phyloP scores from a whole-genome alignment of 306 rosid genomes.

The Inga leiocalycina region DNA sequence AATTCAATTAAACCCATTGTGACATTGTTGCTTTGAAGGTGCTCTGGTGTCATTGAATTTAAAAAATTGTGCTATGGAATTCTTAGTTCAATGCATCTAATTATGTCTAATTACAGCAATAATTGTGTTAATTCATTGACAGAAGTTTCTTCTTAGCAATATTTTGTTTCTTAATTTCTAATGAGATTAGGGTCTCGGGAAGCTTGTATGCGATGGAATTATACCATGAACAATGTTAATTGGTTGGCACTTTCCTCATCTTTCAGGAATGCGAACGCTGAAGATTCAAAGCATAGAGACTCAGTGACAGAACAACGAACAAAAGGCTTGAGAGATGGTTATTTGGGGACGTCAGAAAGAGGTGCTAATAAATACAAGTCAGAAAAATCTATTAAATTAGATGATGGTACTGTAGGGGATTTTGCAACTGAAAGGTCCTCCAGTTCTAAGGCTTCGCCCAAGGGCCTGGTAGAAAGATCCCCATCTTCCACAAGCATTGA shows the following conservation, averaged over 20 bases:
- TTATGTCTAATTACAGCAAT: constrained; percentile 10
- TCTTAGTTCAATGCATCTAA: neutral
- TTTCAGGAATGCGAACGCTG: constrained; percentile 53
- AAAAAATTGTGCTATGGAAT: constrained; percentile 15
- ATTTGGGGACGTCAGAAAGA: constrained; percentile 69
- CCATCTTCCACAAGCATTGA: constrained; percentile 84
- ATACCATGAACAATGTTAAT: constrained; percentile 25
- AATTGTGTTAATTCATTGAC: neutral
- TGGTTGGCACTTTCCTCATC: constrained; percentile 25
- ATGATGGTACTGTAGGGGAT: constrained; percentile 63
- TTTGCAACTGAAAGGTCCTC: constrained; percentile 73
- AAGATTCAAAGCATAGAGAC: constrained; percentile 58
- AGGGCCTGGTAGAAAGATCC: constrained; percentile 71
- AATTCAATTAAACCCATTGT: constrained; percentile 6
- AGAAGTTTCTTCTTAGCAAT: constrained; percentile 7
- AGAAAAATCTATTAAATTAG: constrained; percentile 70
- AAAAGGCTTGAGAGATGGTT: constrained; percentile 51
- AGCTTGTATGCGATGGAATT: constrained; percentile 17
- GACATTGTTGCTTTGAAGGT: constrained; percentile 9
- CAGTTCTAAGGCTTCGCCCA: constrained; percentile 82
- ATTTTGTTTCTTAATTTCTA: neutral
- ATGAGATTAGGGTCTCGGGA: neutral
- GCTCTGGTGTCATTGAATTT: constrained; percentile 2
- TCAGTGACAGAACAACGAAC: constrained; percentile 48
- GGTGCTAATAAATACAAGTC: constrained; percentile 63